Evolutionary conservation across 495 filamentous ascomycete genomes (phyloP).

Genomic region (Xylaria flabelliformis): DNA sequence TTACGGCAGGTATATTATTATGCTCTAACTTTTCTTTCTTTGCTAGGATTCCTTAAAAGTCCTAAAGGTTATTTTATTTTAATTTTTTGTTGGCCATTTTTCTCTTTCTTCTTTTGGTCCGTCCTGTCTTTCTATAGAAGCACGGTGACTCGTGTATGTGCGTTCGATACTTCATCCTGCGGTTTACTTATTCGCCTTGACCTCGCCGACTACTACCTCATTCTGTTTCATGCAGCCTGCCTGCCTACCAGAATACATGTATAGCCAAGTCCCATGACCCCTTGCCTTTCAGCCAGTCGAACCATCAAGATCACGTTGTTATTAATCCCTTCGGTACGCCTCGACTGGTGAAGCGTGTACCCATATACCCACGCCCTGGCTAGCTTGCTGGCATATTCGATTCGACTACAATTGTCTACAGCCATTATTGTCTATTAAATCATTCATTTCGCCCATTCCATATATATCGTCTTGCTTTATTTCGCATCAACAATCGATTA

Average conservation of each 20-base stretch:
- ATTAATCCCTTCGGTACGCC: neutral
- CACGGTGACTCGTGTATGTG: slow-evolving; percentile 5
- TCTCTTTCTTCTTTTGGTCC: no score
- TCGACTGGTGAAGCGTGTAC: slow-evolving; percentile 12
- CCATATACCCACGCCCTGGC: neutral
- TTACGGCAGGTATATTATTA: slow-evolving; percentile 4
- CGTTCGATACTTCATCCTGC: neutral
- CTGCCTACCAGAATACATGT: slow-evolving; percentile 8
- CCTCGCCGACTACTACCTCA: slow-evolving; percentile 1
- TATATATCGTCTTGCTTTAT: neutral
- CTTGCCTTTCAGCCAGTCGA: slow-evolving; percentile 20
- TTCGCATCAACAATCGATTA: neutral
- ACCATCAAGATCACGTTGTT: slow-evolving; percentile 15
- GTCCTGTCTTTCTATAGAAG: neutral
- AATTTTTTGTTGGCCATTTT: no score
- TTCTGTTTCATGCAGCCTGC: slow-evolving; percentile 5
- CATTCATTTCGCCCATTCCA: neutral
- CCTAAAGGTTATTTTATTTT: neutral
- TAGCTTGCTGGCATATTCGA: slow-evolving; percentile 2
- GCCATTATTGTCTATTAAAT: slow-evolving; percentile 8
- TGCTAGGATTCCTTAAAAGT: neutral
- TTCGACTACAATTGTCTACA: neutral
- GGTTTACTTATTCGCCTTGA: neutral
- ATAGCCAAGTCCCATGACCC: slow-evolving; percentile 20
- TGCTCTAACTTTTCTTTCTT: slow-evolving; percentile 1